Evolutionary conservation across 345 rosid species (phyloP).

Genomic region (Chamaenerion angustifolium): DNA sequence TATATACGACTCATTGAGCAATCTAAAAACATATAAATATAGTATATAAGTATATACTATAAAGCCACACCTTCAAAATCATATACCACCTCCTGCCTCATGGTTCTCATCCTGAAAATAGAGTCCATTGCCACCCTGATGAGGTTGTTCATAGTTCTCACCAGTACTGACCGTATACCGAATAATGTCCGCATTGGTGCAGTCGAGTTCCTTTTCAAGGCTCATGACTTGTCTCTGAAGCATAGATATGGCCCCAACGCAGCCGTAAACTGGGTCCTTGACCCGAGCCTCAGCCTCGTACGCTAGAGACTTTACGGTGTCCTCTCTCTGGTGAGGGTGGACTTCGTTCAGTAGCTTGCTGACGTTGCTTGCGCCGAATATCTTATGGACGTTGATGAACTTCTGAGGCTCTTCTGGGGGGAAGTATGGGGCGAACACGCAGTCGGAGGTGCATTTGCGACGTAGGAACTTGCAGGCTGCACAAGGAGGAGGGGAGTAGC

Average conservation of each 20-base stretch:
- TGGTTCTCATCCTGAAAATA: no score
- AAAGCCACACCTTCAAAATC: no score
- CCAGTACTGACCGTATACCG: background rate
- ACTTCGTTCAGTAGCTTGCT: conserved; percentile 60
- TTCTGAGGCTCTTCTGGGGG: conserved; percentile 66
- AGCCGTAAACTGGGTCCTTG: conserved; percentile 81
- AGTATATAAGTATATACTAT: no score
- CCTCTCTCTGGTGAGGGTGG: conserved; percentile 36
- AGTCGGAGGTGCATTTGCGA: conserved; percentile 68
- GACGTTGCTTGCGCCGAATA: conserved; percentile 68
- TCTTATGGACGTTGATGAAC: conserved; percentile 41
- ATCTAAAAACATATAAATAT: no score
- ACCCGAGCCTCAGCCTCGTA: conserved; percentile 74
- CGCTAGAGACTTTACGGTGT: conserved; percentile 61
- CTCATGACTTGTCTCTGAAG: conserved; percentile 51
- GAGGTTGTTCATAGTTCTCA: no score
- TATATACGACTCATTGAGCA: no score
- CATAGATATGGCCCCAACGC: conserved; percentile 58
- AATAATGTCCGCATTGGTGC: conserved; percentile 50
- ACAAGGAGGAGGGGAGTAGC: conserved; percentile 28
- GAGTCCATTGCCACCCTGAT: no score
- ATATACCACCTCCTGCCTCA: no score
- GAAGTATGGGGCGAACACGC: conserved; percentile 72
- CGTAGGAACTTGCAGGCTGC: conserved; percentile 72
- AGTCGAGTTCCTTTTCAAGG: conserved; percentile 30